Base-by-base conservation (phyloP, 1,284 basidiomycete species). In the Rhodotorula glutinis region DNA sequence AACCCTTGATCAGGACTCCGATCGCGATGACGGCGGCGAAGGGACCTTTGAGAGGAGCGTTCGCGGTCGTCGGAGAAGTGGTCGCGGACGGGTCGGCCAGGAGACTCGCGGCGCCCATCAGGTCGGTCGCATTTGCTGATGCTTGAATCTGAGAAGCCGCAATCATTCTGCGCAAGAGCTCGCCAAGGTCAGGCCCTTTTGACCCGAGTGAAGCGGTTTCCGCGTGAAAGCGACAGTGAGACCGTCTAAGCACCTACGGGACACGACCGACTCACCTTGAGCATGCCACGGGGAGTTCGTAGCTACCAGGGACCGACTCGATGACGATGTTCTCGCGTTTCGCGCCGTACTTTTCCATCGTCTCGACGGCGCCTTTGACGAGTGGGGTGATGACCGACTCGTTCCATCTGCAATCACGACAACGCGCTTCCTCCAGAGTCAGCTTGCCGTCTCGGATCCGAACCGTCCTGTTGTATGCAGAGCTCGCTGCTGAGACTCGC, bases 21-120 rank as follows among this genome's bases (percentile, higher is more conserved):
- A 98, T 92, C 49, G 93, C 91, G 77, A 98, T 95, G 72, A 97
- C 87, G 17, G 93, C 96, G 80, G 95, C 90, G 74, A 97, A 94
- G 0, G 91, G 87, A 65, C 85, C 83, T 57, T 83, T 85, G 44
- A 74, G 74, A 13, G 76, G 76, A 1, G 49, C 82, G 10, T 81
- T 27, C 4, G 25, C 49, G 49, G 49, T 27, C 13, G 49, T 51
- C 25, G 55, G 75, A 65, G 51, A 76, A 3, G 66, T 23, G 14
- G 62, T 10, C 65, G 53, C 78, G 75, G 44, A 78, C 62, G 79
- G 75, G 55, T 79, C 74, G 49, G 49, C 49, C 56, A 74, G 70
- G 57, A 76, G 70, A n/a, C 75, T 70, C n/a, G 79, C 77, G 54
- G 90, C 88, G 57, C 88, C 88, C 53, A 96, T 86, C 11, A 95